These are phyloP conservation scores for Phyllostachys edulis DNA, from an alignment of 176 grass and related monocot genomes.

Conservation along the genomic window DNA sequence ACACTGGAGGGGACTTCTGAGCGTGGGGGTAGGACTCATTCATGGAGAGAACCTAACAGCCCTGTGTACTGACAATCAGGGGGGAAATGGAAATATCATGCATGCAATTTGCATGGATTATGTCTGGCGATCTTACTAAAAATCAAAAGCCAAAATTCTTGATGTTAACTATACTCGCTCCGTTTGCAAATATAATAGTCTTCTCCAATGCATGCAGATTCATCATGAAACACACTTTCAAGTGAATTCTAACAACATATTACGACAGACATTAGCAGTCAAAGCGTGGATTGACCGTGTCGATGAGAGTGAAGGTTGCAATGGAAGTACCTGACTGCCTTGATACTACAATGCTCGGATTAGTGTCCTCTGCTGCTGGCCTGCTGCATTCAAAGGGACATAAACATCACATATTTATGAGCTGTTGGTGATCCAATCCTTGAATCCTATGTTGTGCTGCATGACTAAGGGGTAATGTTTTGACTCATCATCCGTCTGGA, in stretches of 20 bases:
- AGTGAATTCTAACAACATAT: background rate
- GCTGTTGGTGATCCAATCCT: background rate
- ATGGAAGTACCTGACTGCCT: background rate
- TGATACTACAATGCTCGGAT: background rate
- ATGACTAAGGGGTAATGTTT: background rate
- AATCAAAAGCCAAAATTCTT: background rate
- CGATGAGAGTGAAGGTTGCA: background rate
- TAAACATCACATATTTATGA: constrained; percentile 12
- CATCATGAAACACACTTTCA: background rate
- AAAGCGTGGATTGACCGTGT: background rate
- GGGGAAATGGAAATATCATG: background rate
- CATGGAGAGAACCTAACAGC: background rate
- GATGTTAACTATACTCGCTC: background rate
- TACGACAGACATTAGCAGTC: background rate
- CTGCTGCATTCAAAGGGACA: background rate
- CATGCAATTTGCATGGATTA: background rate
- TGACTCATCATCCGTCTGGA: background rate
- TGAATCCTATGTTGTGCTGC: background rate
- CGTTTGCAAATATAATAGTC: background rate
- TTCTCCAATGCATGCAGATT: background rate
- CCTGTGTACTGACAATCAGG: background rate
- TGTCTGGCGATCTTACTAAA: background rate
- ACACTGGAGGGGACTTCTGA: constrained; percentile 1
- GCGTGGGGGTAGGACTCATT: background rate
- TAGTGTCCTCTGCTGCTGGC: background rate